phyloP scores from a whole-genome alignment of 179 eudicot species.

The Spergularia azorica region DNA sequence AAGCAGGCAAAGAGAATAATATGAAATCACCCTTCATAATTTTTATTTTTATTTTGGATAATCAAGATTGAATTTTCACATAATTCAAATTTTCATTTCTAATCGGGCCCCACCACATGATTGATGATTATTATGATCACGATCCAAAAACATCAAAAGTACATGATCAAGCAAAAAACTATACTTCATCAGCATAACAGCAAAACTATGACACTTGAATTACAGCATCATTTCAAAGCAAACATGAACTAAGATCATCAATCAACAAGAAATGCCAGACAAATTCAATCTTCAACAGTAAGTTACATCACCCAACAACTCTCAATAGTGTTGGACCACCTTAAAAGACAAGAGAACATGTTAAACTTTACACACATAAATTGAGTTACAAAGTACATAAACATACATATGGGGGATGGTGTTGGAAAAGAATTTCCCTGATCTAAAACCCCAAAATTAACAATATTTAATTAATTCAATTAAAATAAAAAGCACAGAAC shows the following conservation, averaged over 20 bases:
- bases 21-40: background rate
- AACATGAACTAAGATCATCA: constrained; percentile 8
- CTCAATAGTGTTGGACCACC: background rate
- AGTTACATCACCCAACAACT: background rate
- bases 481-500: background rate
- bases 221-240: no score
- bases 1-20: constrained; percentile 10
- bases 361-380: background rate
- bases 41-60: background rate
- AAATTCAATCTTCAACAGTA: constrained; percentile 1
- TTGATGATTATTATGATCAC: constrained; percentile 13
- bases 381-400: background rate
- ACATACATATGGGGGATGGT: background rate
- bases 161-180: constrained; percentile 29
- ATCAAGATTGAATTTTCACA: background rate
- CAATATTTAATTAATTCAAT: background rate
- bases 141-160: constrained; percentile 20
- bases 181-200: constrained; percentile 10
- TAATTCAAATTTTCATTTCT: constrained; percentile 12
- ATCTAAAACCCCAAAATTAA: constrained; percentile 22
- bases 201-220: background rate
- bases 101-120: constrained; percentile 25
- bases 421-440: background rate
- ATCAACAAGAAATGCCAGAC: background rate
- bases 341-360: constrained; percentile 6